phyloP scores from a whole-genome alignment of 2,329 filamentous ascomycete species.

The Apiospora koreana region DNA sequence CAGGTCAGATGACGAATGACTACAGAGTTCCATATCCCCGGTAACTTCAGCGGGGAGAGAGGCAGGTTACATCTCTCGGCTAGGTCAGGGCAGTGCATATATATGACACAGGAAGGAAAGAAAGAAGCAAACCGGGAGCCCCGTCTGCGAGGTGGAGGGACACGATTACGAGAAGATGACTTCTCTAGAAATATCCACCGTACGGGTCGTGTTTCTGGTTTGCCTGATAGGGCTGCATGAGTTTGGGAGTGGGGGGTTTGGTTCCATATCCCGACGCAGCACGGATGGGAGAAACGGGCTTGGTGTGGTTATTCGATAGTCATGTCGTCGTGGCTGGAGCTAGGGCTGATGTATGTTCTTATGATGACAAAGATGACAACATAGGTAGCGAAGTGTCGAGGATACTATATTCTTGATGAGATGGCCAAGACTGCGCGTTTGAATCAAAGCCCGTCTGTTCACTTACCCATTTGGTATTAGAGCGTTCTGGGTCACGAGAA shows the following conservation, averaged over 20 bases:
- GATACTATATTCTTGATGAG: not conserved
- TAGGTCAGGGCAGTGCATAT: not conserved
- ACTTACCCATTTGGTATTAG: not conserved
- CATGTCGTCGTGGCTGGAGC: not conserved
- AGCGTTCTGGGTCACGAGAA: not conserved
- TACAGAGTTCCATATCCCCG: not conserved
- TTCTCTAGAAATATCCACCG: not conserved
- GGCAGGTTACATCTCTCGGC: not conserved
- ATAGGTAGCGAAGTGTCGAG: not conserved
- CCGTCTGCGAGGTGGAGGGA: not conserved
- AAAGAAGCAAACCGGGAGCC: not conserved
- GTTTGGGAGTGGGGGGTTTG: too few relatives aligned
- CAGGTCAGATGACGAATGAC: not conserved
- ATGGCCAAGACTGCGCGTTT: not conserved
- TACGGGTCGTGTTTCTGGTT: not conserved
- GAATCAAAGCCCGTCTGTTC: not conserved
- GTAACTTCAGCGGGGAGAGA: not conserved
- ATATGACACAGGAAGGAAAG: not conserved
- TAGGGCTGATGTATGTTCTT: not conserved
- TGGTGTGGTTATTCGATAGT: not conserved
- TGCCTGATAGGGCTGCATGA: too few relatives aligned
- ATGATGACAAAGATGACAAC: constrained; percentile 1
- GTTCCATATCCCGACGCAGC: not conserved
- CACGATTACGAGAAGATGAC: not conserved
- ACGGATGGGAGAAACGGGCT: not conserved